phyloP scores from a whole-genome alignment of 257 asterid species.

The Jasminum sambac region DNA sequence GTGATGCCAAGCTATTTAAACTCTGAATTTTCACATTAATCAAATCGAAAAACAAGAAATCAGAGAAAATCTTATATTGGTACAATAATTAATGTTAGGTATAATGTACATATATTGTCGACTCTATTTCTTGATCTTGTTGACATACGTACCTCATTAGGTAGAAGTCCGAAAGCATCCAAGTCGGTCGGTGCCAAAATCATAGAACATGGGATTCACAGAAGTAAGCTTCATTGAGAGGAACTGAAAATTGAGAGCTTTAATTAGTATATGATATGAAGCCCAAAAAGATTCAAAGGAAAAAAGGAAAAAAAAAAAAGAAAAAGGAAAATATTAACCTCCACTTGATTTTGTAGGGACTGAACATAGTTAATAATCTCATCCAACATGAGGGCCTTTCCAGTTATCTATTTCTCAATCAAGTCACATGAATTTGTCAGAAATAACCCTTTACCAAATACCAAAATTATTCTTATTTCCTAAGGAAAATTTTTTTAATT shows the following conservation, averaged over 20 bases:
- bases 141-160: slow-evolving; percentile 53
- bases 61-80: not conserved
- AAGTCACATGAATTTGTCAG: slow-evolving; percentile 33
- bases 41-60: not conserved
- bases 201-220: slow-evolving; percentile 61
- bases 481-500: no score
- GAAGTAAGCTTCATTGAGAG: slow-evolving; percentile 92
- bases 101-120: no score
- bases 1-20: slow-evolving; percentile 30
- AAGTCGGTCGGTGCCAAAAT: slow-evolving; percentile 76
- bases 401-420: slow-evolving; percentile 65
- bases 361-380: slow-evolving; percentile 88
- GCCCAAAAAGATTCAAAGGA: no score
- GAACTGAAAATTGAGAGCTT: slow-evolving; percentile 57
- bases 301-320: no score
- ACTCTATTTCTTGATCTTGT: not conserved
- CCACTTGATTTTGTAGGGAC: slow-evolving; percentile 86
- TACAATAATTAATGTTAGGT: no score
- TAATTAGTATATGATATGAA: no score
- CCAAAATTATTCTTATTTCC: not conserved
- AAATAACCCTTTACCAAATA: not conserved
- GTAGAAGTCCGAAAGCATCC: slow-evolving; percentile 55
- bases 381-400: slow-evolving; percentile 97
- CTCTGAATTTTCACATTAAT: slow-evolving; percentile 18
- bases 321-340: slow-evolving; percentile 41